These are phyloP conservation scores for Diaporthe batatas DNA, from an alignment of 2,329 filamentous ascomycete genomes.

Conservation along the genomic window DNA sequence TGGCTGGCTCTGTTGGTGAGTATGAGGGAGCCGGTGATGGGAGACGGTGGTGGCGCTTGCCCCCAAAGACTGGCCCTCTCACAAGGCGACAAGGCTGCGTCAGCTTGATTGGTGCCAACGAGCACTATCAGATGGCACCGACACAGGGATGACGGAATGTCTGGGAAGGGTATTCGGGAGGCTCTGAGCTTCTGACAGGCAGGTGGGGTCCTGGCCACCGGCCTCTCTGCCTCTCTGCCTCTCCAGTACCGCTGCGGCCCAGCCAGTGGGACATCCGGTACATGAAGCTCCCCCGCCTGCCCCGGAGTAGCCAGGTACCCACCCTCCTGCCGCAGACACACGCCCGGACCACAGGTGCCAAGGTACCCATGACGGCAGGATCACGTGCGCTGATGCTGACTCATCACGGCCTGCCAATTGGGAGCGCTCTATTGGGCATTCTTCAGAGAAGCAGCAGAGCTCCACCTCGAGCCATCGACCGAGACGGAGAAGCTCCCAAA, in stretches of 20 bases:
- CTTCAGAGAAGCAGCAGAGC: constrained; percentile 8
- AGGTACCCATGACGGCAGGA: not conserved
- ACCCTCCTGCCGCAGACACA: not conserved
- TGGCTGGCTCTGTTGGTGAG: not conserved
- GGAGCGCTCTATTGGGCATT: constrained; percentile 19
- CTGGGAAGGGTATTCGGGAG: not conserved
- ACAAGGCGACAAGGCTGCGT: constrained; percentile 29
- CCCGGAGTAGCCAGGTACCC: not conserved
- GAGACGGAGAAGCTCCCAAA: constrained; percentile 33
- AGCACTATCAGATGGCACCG: not conserved
- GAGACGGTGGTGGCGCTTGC: constrained; percentile 1
- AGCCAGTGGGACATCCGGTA: not conserved
- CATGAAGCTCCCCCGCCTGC: not conserved
- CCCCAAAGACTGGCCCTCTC: not conserved
- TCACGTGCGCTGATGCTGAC: constrained; percentile 29
- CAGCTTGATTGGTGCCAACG: constrained; percentile 29
- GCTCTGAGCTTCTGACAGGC: constrained; percentile 21
- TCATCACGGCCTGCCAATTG: constrained; percentile 29
- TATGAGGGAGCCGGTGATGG: not conserved
- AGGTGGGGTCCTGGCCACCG: constrained; percentile 8
- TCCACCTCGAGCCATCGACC: constrained; percentile 34
- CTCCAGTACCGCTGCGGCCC: not conserved
- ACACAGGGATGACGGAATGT: constrained; percentile 17
- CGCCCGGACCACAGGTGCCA: not conserved
- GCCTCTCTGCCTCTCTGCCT: too few relatives aligned